Percentiles rank a stretch among this genome's conserved stretches.
These are phyloP conservation scores for Melanogaster broomeanus DNA, from an alignment of 768 basidiomycete species.

Conservation along the genomic window DNA sequence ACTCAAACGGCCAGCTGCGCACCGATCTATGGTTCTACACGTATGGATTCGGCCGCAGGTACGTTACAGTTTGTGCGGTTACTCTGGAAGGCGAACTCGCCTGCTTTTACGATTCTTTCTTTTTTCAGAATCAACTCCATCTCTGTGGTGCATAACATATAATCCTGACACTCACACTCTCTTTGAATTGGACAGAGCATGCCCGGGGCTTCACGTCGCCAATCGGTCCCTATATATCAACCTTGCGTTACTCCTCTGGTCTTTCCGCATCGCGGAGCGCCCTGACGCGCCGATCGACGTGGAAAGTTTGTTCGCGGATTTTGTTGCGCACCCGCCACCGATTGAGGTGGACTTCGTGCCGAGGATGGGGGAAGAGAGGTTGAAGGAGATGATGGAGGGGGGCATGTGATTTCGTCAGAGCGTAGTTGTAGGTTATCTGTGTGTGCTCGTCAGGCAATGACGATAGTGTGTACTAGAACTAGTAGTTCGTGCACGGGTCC, in stretches of 20 bases:
- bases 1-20: constrained; percentile 38
- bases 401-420: too few species aligned
- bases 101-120: too few species aligned
- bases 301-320: constrained; percentile 55
- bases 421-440: too few species aligned
- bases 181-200: constrained; percentile 39
- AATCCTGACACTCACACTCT: neutral
- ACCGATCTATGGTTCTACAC: constrained; percentile 48
- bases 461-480: too few species aligned
- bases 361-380: constrained; percentile 24
- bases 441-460: too few species aligned
- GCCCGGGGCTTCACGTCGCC: constrained; percentile 55
- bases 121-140: too few species aligned
- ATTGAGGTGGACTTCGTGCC: constrained; percentile 60
- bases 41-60: constrained; percentile 51
- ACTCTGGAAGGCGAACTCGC: too few species aligned
- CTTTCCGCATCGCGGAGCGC: constrained; percentile 53
- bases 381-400: constrained; percentile 13
- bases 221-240: constrained; percentile 57
- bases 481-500: too few species aligned
- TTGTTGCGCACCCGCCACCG: constrained; percentile 56
- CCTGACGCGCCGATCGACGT: constrained; percentile 54
- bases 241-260: constrained; percentile 61
- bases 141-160: too few species aligned
- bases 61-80: neutral